phyloP scores from a whole-genome alignment of 805 yeast genomes.

The Yamadazyma insecticola region DNA sequence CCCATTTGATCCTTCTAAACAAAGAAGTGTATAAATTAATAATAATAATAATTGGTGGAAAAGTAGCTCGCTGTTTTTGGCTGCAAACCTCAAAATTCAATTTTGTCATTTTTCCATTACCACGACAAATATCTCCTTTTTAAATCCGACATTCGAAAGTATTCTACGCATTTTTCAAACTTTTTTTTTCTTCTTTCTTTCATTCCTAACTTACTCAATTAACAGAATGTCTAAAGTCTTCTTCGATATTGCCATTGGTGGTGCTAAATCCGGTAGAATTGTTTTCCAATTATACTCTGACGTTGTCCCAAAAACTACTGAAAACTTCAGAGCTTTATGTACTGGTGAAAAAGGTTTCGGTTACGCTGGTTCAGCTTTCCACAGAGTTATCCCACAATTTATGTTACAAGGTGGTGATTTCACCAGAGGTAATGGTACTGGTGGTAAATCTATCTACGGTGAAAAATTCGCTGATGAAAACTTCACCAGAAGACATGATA shows the following conservation, averaged over 20 bases:
- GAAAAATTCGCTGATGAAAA: conserved; percentile 62
- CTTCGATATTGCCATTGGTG: conserved; percentile 80
- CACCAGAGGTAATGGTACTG: conserved; percentile 75
- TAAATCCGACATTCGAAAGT: too few relatives aligned
- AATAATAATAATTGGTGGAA: too few relatives aligned
- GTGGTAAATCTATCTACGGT: conserved; percentile 88
- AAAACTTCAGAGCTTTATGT: conserved; percentile 75
- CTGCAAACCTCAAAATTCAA: too few relatives aligned
- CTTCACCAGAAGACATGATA: conserved; percentile 68
- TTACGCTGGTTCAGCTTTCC: conserved; percentile 83
- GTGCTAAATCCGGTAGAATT: conserved; percentile 71
- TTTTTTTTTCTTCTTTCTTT: too few relatives aligned
- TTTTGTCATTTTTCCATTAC: too few relatives aligned
- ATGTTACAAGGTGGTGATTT: conserved; percentile 82
- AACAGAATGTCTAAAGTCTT: conserved; percentile 60
- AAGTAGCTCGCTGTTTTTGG: too few relatives aligned
- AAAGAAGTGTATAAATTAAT: conserved; percentile 18
- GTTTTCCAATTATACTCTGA: conserved; percentile 62
- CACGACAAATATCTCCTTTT: too few relatives aligned
- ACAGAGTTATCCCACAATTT: conserved; percentile 94
- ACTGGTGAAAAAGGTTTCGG: conserved; percentile 96
- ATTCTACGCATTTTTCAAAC: too few relatives aligned
- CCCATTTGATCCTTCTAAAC: conserved; percentile 30
- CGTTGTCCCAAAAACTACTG: conserved; percentile 72
- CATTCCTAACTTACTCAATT: too few relatives aligned